Evolutionary conservation across 2,329 filamentous ascomycete genomes (phyloP).

Genomic region (Trichoderma sp.): DNA sequence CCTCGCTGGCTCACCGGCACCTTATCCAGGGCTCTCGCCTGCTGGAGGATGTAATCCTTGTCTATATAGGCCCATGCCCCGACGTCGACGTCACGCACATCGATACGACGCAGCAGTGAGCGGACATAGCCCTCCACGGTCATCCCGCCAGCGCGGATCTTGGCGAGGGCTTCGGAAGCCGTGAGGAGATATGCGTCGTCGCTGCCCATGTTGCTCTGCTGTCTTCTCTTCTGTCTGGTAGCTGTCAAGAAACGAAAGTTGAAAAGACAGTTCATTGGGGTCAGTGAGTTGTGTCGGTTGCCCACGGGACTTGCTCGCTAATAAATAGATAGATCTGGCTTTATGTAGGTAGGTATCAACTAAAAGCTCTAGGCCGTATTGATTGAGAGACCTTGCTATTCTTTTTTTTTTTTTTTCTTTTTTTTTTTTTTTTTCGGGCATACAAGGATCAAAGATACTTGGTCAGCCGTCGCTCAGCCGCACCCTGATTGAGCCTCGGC

Average conservation of each 20-base stretch:
- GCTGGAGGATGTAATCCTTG: slow-evolving; percentile 48
- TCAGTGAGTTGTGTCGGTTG: slow-evolving; percentile 1
- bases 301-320: slow-evolving; percentile 11
- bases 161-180: slow-evolving; percentile 23
- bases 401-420: not conserved
- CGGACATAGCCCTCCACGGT: slow-evolving; percentile 53
- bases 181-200: slow-evolving; percentile 26
- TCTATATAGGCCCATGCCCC: slow-evolving; percentile 55
- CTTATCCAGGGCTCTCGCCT: slow-evolving; percentile 53
- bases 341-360: not conserved
- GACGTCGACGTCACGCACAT: slow-evolving; percentile 46
- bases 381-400: not conserved
- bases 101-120: slow-evolving; percentile 49
- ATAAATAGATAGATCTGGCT: not conserved
- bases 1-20: slow-evolving; percentile 52
- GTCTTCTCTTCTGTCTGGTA: not conserved
- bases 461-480: slow-evolving; percentile 7
- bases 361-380: not conserved
- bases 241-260: not conserved
- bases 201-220: slow-evolving; percentile 13
- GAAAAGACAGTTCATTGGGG: slow-evolving; percentile 10
- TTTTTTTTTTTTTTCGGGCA: not conserved
- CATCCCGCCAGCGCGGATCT: slow-evolving; percentile 24
- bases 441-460: not conserved
- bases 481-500: slow-evolving; percentile 8